A percentile compares a stretch with the other conserved stretches of the same genome.
Evolutionary conservation across 1,284 basidiomycete genomes (phyloP).

Genomic region (Xerocomus nothofagi): DNA sequence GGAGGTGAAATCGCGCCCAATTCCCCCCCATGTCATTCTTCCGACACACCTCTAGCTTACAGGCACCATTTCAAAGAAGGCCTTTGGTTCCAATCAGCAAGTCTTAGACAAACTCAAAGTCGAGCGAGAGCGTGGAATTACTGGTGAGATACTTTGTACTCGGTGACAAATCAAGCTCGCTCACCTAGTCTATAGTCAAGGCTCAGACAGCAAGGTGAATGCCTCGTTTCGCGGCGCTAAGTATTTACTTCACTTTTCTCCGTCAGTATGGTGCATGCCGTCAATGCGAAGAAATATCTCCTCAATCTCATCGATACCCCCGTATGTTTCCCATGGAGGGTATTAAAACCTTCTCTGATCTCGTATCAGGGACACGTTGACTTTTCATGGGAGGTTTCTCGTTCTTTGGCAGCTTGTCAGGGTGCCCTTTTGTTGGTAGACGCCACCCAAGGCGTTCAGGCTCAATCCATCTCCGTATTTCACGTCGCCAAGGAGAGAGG

Average conservation of each 20-base stretch:
- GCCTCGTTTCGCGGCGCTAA: neutral
- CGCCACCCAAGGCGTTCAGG: slow-evolving; percentile 96
- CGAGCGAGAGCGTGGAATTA: slow-evolving; percentile 92
- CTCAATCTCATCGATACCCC: slow-evolving; percentile 98
- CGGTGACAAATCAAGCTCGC: neutral
- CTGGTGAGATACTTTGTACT: slow-evolving; percentile 50
- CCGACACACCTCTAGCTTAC: slow-evolving; percentile 61
- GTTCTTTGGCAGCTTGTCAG: slow-evolving; percentile 91
- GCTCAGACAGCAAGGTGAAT: slow-evolving; percentile 85
- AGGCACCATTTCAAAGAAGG: slow-evolving; percentile 74
- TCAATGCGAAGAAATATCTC: slow-evolving; percentile 61
- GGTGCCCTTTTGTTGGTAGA: slow-evolving; percentile 92
- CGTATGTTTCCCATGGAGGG: slow-evolving; percentile 40
- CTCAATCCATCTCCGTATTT: slow-evolving; percentile 95
- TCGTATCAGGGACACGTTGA: slow-evolving; percentile 82
- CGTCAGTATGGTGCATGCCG: slow-evolving; percentile 72
- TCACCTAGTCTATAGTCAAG: slow-evolving; percentile 55
- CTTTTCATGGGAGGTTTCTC: slow-evolving; percentile 94
- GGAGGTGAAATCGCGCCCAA: slow-evolving; percentile 48
- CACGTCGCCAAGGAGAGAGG: slow-evolving; percentile 84
- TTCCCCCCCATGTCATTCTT: neutral
- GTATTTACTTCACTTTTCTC: slow-evolving; percentile 9
- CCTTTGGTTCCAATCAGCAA: slow-evolving; percentile 74
- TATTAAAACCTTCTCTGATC: slow-evolving; percentile 9
- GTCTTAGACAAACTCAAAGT: slow-evolving; percentile 97